Conservation (phyloP, 1,284 basidiomycete genomes). For the Pholiota adiposa region DNA sequence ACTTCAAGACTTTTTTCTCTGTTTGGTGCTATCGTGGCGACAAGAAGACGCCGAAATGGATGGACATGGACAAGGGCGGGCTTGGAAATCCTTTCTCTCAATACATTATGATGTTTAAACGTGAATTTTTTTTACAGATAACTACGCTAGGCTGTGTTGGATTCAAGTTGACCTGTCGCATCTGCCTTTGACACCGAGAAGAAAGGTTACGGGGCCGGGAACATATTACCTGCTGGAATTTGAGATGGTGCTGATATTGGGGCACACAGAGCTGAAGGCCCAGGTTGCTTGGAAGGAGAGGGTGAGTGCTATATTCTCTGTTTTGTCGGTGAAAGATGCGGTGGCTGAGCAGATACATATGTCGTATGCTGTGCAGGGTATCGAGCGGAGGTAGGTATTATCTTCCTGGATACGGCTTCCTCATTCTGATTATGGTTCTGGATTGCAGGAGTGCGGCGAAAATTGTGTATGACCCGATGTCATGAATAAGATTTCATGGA, state of each 20-base stretch:
- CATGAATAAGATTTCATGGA: too few relatives aligned
- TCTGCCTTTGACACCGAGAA: conserved; percentile 19
- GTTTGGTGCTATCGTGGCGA: conserved; percentile 10
- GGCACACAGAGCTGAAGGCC: conserved; percentile 42
- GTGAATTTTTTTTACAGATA: conserved; percentile 32
- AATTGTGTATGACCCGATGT: conserved; percentile 40
- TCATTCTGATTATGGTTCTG: background rate
- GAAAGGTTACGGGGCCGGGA: conserved; percentile 24
- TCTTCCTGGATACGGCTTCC: too few relatives aligned
- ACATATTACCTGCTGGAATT: conserved; percentile 44
- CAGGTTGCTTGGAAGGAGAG: conserved; percentile 37
- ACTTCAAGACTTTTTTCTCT: background rate
- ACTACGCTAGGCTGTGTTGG: conserved; percentile 49
- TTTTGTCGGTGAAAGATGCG: background rate
- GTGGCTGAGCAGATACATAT: too few relatives aligned
- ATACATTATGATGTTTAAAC: background rate
- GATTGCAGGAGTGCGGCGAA: conserved; percentile 37
- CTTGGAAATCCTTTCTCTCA: background rate
- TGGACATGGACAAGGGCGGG: conserved; percentile 18
- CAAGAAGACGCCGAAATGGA: conserved; percentile 10
- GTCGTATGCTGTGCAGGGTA: conserved; percentile 6
- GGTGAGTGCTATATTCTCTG: conserved; percentile 24
- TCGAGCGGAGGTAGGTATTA: conserved; percentile 17
- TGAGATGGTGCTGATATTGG: conserved; percentile 54
- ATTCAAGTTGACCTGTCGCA: conserved; percentile 44